Evolutionary conservation across 208 protist species (phyloP).

Genomic region (Naegleria fowleri): DNA sequence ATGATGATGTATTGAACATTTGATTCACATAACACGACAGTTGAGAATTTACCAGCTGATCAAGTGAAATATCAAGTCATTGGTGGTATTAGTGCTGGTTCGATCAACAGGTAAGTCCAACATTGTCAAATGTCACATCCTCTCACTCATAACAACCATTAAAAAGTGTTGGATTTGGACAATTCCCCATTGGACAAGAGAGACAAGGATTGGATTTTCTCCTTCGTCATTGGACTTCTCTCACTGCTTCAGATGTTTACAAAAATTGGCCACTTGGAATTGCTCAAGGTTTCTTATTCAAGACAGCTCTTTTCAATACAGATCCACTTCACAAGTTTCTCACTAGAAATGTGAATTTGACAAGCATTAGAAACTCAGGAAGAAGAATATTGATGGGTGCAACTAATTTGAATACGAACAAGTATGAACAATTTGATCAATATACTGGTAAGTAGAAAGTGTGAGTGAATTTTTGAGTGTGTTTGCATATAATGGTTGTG

Average conservation of each 20-base stretch:
- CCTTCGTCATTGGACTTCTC: not conserved
- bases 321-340: not conserved
- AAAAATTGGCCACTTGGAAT: not conserved
- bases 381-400: not conserved
- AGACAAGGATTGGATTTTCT: not conserved
- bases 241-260: not conserved
- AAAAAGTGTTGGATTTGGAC: not conserved
- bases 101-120: conserved; percentile 25
- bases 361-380: not conserved
- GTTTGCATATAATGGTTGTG: too few species aligned
- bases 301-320: conserved; percentile 27
- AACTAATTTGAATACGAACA: not conserved
- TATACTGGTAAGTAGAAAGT: not conserved
- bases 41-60: conserved; percentile 15
- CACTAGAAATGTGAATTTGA: not conserved
- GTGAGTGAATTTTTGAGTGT: not conserved
- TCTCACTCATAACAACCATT: too few species aligned
- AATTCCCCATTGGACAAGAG: conserved; percentile 1
- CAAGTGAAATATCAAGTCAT: conserved; percentile 29
- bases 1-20: too few species aligned
- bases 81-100: conserved; percentile 23
- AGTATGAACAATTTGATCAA: conserved; percentile 1
- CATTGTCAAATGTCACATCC: conserved; percentile 13
- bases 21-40: too few species aligned
- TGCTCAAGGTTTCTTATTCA: conserved; percentile 19